Conservation (phyloP, 768 basidiomycete species). For the Phlebiopsis gigantea region DNA sequence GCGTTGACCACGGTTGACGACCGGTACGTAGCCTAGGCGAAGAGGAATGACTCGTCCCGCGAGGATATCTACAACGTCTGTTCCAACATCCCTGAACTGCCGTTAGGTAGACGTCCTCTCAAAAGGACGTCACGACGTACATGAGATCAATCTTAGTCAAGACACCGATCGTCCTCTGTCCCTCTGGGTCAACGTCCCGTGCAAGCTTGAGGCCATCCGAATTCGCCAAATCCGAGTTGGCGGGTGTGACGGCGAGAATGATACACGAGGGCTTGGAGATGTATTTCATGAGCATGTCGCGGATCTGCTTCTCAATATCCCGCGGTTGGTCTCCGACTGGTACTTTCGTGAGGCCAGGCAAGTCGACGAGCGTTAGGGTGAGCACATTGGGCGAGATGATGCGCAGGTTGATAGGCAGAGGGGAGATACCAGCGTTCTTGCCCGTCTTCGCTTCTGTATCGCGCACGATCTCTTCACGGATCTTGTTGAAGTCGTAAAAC, state of each 20-base stretch:
- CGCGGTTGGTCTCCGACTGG: slow-evolving; percentile 94
- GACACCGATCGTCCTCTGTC: slow-evolving; percentile 95
- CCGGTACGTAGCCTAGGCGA: slow-evolving; percentile 94
- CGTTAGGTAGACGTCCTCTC: not conserved
- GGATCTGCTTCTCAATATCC: slow-evolving; percentile 96
- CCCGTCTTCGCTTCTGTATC: slow-evolving; percentile 99
- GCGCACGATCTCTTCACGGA: slow-evolving; percentile 90
- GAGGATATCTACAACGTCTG: slow-evolving; percentile 97
- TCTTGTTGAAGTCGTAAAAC: slow-evolving; percentile 97
- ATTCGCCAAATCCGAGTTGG: slow-evolving; percentile 96
- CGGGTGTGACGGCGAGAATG: slow-evolving; percentile 91
- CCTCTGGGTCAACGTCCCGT: slow-evolving; percentile 94
- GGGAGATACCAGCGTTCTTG: slow-evolving; percentile 96
- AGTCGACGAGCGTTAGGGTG: slow-evolving; percentile 94
- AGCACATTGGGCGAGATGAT: slow-evolving; percentile 97
- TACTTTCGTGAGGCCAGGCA: slow-evolving; percentile 93
- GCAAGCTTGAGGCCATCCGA: slow-evolving; percentile 97
- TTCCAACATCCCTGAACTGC: slow-evolving; percentile 85
- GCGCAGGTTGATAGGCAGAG: slow-evolving; percentile 94
- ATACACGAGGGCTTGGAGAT: slow-evolving; percentile 95
- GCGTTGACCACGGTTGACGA: slow-evolving; percentile 96
- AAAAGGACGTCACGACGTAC: slow-evolving; percentile 34
- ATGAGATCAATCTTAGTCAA: slow-evolving; percentile 98
- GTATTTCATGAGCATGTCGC: slow-evolving; percentile 93
- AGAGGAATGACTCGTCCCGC: slow-evolving; percentile 96